phyloP scores from a whole-genome alignment of 306 rosid genomes.

The Albizia julibrissin region DNA sequence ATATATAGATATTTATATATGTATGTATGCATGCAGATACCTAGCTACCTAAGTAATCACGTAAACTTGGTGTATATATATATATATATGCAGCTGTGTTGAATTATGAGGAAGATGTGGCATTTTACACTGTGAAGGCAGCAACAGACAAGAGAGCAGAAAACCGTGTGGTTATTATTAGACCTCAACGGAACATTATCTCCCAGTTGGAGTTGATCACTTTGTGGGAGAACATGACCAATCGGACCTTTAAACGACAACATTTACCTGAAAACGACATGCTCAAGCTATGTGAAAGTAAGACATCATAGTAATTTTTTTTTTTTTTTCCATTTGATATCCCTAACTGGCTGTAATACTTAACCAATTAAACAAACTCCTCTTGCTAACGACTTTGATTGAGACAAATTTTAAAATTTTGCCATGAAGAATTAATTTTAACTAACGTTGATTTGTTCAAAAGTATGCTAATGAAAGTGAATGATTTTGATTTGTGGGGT shows the following conservation, averaged over 20 bases:
- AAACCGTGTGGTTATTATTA: constrained; percentile 28
- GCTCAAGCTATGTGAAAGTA: constrained; percentile 34
- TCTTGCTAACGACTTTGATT: too few relatives aligned
- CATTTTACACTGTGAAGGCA: constrained; percentile 41
- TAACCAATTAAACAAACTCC: neutral
- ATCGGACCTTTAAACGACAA: constrained; percentile 29
- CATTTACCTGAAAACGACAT: constrained; percentile 33
- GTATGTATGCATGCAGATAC: neutral
- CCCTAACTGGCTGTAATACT: neutral
- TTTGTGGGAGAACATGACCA: constrained; percentile 45
- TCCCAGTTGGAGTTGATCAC: constrained; percentile 45
- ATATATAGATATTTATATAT: too few relatives aligned
- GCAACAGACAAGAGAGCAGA: constrained; percentile 41
- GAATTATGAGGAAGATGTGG: constrained; percentile 51
- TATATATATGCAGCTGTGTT: constrained; percentile 31
- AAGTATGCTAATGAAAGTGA: neutral
- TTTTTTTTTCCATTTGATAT: too few relatives aligned
- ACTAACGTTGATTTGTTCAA: neutral
- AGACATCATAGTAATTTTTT: neutral
- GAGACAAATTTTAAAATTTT: too few relatives aligned
- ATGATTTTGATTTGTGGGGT: too few relatives aligned
- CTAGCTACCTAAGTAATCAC: neutral
- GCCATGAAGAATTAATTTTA: too few relatives aligned
- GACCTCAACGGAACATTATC: constrained; percentile 34
- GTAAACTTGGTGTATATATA: neutral